Percentiles rank a stretch among this genome's conserved stretches.
Conservation (phyloP, 2,329 filamentous ascomycete genomes). For the Alternaria gansuensis region DNA sequence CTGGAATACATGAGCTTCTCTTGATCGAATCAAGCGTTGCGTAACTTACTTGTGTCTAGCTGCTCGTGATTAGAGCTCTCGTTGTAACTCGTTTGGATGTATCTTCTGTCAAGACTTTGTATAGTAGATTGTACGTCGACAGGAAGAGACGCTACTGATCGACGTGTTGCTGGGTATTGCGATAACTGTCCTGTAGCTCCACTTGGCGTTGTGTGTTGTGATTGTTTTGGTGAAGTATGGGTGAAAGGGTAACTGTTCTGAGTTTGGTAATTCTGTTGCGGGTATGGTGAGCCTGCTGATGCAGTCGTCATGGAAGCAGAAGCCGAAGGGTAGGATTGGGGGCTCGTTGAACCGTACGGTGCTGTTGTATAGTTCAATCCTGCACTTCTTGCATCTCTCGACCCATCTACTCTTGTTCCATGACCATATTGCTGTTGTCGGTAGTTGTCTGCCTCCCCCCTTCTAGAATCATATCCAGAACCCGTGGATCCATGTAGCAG, state of each 20-base stretch:
- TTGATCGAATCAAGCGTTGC: fast-evolving
- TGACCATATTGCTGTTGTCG: too few species aligned
- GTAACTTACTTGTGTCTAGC: background rate
- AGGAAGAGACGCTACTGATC: background rate
- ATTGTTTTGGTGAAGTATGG: background rate
- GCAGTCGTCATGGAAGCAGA: too few species aligned
- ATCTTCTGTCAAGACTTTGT: background rate
- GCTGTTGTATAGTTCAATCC: too few species aligned
- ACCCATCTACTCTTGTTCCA: too few species aligned
- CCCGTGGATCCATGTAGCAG: too few species aligned
- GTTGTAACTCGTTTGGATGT: background rate
- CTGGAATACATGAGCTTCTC: background rate
- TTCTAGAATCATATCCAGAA: too few species aligned
- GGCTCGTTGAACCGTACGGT: too few species aligned
- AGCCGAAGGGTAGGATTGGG: too few species aligned
- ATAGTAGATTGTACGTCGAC: background rate
- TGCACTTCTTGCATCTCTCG: too few species aligned
- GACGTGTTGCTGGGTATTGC: background rate
- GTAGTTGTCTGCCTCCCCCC: too few species aligned
- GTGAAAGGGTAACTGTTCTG: background rate
- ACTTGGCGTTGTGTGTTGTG: background rate
- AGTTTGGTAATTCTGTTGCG: too few species aligned
- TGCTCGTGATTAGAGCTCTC: background rate
- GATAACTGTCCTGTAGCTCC: background rate
- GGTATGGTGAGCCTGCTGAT: too few species aligned